Evolutionary conservation across 1,284 basidiomycete genomes (phyloP).

Genomic region (Cutaneotrichosporon sp.): DNA sequence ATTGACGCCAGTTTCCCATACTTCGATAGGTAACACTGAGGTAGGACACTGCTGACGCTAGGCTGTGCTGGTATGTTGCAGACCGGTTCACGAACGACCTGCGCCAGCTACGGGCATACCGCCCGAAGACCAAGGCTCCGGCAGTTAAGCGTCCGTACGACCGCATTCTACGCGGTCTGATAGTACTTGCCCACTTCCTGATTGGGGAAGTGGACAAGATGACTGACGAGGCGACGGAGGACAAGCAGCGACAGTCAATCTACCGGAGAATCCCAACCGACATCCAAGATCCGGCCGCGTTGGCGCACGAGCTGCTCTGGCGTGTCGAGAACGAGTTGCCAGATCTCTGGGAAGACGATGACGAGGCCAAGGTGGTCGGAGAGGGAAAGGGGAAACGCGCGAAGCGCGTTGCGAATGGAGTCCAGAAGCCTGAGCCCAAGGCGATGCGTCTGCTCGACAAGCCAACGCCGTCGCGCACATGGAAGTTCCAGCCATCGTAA

Average conservation of each 20-base stretch:
- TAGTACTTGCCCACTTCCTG: constrained; percentile 70
- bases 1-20: constrained; percentile 63
- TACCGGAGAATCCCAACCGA: constrained; percentile 78
- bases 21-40: constrained; percentile 66
- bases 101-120: constrained; percentile 63
- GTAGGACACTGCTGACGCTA: constrained; percentile 41
- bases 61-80: constrained; percentile 85
- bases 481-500: constrained; percentile 18
- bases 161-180: constrained; percentile 69
- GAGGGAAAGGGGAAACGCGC: constrained; percentile 12
- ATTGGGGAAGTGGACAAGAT: constrained; percentile 70
- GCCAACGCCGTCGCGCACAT: constrained; percentile 11
- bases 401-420: constrained; percentile 3
- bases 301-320: constrained; percentile 81
- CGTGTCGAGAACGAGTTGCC: constrained; percentile 67
- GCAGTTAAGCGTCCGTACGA: constrained; percentile 33
- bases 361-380: constrained; percentile 43
- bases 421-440: not conserved
- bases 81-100: constrained; percentile 73
- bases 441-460: constrained; percentile 18
- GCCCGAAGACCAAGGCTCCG: constrained; percentile 20
- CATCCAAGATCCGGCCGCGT: constrained; percentile 67
- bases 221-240: constrained; percentile 58
- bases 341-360: constrained; percentile 68
- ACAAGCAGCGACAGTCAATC: constrained; percentile 65